Evolutionary conservation across 2,329 filamentous ascomycete genomes (phyloP).

Genomic region (Aspergillus versicolor): DNA sequence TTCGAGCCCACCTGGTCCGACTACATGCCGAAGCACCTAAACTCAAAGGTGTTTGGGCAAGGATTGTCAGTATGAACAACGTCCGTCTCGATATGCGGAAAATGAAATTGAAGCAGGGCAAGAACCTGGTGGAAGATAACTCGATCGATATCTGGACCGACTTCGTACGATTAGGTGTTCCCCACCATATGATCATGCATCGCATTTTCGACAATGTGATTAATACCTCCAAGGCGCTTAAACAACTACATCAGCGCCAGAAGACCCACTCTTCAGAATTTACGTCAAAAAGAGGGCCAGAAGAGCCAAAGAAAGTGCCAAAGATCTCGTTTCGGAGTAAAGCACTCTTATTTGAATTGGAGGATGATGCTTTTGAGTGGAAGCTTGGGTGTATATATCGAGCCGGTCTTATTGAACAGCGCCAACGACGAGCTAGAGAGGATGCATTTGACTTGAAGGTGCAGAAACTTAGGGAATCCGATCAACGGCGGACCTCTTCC

Average conservation of each 20-base stretch:
- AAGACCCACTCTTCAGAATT: conserved; percentile 85
- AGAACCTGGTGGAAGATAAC: conserved; percentile 67
- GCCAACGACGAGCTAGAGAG: conserved; percentile 83
- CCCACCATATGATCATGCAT: conserved; percentile 86
- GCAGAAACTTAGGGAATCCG: conserved; percentile 75
- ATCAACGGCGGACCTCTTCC: conserved; percentile 51
- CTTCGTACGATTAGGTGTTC: conserved; percentile 81
- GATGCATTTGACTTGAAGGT: conserved; percentile 86
- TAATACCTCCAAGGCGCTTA: conserved; percentile 80
- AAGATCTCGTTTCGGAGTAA: conserved; percentile 80
- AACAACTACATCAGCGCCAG: conserved; percentile 93
- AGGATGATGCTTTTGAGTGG: conserved; percentile 97
- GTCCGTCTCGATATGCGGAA: conserved; percentile 78
- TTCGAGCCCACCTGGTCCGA: conserved; percentile 74
- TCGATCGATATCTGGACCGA: conserved; percentile 83
- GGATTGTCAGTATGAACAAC: conserved; percentile 79
- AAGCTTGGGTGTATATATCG: conserved; percentile 94
- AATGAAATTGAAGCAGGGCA: conserved; percentile 66
- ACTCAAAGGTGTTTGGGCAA: conserved; percentile 79
- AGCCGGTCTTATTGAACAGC: conserved; percentile 82
- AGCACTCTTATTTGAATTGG: conserved; percentile 83
- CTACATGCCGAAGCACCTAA: conserved; percentile 85
- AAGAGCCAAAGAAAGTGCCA: conserved; percentile 81
- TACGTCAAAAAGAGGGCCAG: conserved; percentile 78
- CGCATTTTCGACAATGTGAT: conserved; percentile 90